These are phyloP conservation scores for Boletus coccyginus DNA, from an alignment of 768 basidiomycete species.

Conservation along the genomic window DNA sequence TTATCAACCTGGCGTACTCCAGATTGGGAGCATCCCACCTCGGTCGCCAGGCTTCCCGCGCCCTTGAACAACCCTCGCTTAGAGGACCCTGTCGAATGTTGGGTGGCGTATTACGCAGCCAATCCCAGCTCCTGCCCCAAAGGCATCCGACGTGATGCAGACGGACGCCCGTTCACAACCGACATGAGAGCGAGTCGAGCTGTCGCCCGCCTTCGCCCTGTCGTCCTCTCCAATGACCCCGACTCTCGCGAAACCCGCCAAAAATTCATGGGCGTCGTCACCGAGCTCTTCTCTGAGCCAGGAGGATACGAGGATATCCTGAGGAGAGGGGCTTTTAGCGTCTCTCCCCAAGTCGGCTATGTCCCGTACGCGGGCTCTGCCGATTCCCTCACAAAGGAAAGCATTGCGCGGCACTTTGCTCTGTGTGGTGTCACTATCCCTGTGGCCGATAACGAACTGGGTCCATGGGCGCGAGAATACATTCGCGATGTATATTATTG, in stretches of 20 bases:
- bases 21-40: constrained; percentile 28
- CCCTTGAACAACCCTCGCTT: constrained; percentile 42
- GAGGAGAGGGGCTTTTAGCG: constrained; percentile 32
- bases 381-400: constrained; percentile 31
- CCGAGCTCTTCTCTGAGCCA: constrained; percentile 39
- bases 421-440: constrained; percentile 38
- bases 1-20: constrained; percentile 46
- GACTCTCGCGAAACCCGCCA: constrained; percentile 35
- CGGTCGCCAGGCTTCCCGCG: constrained; percentile 16
- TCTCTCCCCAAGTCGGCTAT: constrained; percentile 34
- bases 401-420: constrained; percentile 42
- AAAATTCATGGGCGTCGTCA: constrained; percentile 40
- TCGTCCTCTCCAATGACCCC: constrained; percentile 30
- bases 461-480: constrained; percentile 40
- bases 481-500: constrained; percentile 27
- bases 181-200: constrained; percentile 47
- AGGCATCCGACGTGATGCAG: constrained; percentile 42
- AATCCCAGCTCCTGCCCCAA: constrained; percentile 47
- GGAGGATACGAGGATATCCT: constrained; percentile 41
- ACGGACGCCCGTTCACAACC: constrained; percentile 36
- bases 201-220: constrained; percentile 48
- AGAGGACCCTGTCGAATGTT: constrained; percentile 45
- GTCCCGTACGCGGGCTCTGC: constrained; percentile 31
- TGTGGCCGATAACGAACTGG: constrained; percentile 35
- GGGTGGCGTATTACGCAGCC: constrained; percentile 44